Conservation (phyloP, 768 basidiomycete species). For the Termitomyces sp. region DNA sequence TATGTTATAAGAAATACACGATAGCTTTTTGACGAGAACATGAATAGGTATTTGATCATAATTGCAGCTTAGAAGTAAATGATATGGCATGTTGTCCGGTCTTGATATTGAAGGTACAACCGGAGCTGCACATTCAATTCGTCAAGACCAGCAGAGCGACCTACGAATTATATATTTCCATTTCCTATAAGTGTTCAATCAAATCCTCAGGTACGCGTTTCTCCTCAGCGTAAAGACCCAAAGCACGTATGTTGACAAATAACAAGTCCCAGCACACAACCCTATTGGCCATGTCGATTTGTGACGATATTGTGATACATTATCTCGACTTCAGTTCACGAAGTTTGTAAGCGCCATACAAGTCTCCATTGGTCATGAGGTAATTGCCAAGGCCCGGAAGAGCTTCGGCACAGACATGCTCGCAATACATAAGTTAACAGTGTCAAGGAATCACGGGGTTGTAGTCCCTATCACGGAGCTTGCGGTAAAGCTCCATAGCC, state of each 20-base stretch:
- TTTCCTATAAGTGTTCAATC: neutral
- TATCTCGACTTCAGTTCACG: conserved; percentile 3
- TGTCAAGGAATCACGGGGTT: conserved; percentile 4
- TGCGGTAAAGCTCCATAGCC: conserved; percentile 5
- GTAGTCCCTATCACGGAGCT: neutral
- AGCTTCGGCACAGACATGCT: conserved; percentile 3
- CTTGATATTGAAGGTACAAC: neutral
- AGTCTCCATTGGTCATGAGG: conserved; percentile 3
- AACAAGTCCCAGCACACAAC: conserved; percentile 4
- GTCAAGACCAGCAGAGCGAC: conserved; percentile 1
- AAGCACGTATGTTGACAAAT: neutral
- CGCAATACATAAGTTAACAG: neutral
- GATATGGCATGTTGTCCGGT: neutral
- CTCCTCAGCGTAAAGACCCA: conserved; percentile 1
- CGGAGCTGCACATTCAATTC: conserved; percentile 7
- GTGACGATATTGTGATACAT: conserved; percentile 1
- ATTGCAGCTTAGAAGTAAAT: neutral
- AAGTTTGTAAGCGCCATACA: neutral
- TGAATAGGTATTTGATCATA: neutral
- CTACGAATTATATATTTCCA: conserved; percentile 9
- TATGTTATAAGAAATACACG: neutral
- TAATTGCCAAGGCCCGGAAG: neutral
- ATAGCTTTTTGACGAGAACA: neutral
- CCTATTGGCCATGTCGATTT: no score
- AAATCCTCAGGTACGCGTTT: neutral